Conservation (phyloP, 2,329 filamentous ascomycete species). For the Hypoxylon sp. region DNA sequence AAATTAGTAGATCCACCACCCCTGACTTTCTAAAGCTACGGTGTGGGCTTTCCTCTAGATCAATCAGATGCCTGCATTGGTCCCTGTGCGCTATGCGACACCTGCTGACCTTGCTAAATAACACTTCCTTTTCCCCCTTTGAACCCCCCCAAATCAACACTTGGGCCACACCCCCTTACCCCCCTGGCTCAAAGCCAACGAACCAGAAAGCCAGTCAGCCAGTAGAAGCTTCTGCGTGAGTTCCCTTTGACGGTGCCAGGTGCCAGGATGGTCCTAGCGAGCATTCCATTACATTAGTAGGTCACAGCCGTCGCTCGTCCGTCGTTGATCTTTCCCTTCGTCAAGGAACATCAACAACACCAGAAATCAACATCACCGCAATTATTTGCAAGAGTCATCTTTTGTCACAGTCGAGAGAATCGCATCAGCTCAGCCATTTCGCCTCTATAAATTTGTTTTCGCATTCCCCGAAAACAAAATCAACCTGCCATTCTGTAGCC, state of each 20-base stretch:
- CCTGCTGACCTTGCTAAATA: constrained; percentile 37
- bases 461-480: constrained; percentile 47
- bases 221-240: constrained; percentile 35
- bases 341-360: constrained; percentile 64
- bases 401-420: constrained; percentile 71
- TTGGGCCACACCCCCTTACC: neutral
- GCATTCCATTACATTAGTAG: constrained; percentile 41
- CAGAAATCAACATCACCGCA: constrained; percentile 53
- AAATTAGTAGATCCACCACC: constrained; percentile 25
- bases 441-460: constrained; percentile 52
- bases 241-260: constrained; percentile 28
- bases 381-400: constrained; percentile 61
- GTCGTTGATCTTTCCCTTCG: constrained; percentile 53
- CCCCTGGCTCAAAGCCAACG: constrained; percentile 4
- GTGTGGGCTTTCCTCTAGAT: constrained; percentile 17
- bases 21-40: constrained; percentile 31
- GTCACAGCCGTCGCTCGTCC: constrained; percentile 52
- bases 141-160: neutral
- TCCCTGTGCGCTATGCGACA: constrained; percentile 37
- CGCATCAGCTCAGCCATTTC: constrained; percentile 65
- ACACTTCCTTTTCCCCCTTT: constrained; percentile 23
- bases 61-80: constrained; percentile 33
- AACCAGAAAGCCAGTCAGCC: neutral
- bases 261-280: constrained; percentile 19
- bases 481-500: constrained; percentile 43